These are phyloP conservation scores for Ustilago loliicola DNA, from an alignment of 1,284 basidiomycete species.

Conservation along the genomic window DNA sequence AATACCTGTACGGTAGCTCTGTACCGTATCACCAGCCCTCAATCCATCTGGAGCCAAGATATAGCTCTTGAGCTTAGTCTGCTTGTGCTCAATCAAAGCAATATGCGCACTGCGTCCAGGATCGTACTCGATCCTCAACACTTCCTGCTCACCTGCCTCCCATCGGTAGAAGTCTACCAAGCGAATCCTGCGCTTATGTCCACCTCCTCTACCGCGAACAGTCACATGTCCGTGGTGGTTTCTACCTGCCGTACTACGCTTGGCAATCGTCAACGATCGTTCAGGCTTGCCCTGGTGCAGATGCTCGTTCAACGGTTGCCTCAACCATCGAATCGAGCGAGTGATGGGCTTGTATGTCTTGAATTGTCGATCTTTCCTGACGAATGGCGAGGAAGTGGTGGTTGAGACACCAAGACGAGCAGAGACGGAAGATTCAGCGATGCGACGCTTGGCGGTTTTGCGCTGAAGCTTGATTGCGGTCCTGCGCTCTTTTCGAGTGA, in stretches of 20 bases:
- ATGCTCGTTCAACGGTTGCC: conserved; percentile 83
- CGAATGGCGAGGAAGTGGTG: conserved; percentile 59
- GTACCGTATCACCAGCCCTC: conserved; percentile 87
- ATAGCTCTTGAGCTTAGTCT: conserved; percentile 79
- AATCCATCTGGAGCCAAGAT: conserved; percentile 92
- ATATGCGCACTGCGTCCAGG: conserved; percentile 94
- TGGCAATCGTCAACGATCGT: conserved; percentile 82
- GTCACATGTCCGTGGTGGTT: conserved; percentile 86
- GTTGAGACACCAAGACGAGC: conserved; percentile 62
- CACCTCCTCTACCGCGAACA: conserved; percentile 89
- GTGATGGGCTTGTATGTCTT: conserved; percentile 92
- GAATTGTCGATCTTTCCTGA: conserved; percentile 73
- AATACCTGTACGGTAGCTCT: conserved; percentile 78
- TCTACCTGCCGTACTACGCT: conserved; percentile 87
- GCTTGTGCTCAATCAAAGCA: conserved; percentile 80
- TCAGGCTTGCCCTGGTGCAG: conserved; percentile 86
- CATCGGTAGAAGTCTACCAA: conserved; percentile 84
- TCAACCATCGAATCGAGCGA: conserved; percentile 86
- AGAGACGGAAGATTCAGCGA: conserved; percentile 55
- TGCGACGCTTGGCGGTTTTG: conserved; percentile 45
- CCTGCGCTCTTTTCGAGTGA: conserved; percentile 59
- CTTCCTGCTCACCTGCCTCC: conserved; percentile 84
- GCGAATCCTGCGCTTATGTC: conserved; percentile 87
- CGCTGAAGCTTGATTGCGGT: conserved; percentile 54
- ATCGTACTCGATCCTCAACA: conserved; percentile 96